Conservation (phyloP, 257 asterid genomes). For the Lantana camara region DNA sequence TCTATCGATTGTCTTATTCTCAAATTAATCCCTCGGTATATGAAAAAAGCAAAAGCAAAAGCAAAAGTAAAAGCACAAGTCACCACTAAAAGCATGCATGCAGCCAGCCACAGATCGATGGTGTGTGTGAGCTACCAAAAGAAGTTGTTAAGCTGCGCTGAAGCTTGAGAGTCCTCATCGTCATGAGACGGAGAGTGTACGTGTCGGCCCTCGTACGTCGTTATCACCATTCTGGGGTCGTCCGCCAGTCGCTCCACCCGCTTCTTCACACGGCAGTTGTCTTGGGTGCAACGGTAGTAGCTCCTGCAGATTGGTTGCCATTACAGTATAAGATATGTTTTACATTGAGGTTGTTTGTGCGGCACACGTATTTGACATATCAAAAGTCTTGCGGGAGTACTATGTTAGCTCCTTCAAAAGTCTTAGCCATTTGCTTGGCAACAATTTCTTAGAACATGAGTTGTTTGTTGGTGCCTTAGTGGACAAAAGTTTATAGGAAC, state of each 20-base stretch:
- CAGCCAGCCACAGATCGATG: slow-evolving; percentile 3
- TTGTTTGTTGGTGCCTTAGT: background rate
- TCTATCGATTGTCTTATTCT: slow-evolving; percentile 18
- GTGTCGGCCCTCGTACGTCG: slow-evolving; percentile 93
- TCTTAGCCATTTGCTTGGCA: background rate
- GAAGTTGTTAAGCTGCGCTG: slow-evolving; percentile 56
- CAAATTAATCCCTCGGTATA: background rate
- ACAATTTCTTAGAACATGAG: background rate
- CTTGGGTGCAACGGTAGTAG: slow-evolving; percentile 90
- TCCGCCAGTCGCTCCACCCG: slow-evolving; percentile 87
- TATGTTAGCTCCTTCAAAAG: background rate
- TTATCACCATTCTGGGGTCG: slow-evolving; percentile 96
- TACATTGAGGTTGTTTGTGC: no score
- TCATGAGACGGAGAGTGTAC: slow-evolving; percentile 83
- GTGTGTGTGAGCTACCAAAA: slow-evolving; percentile 54
- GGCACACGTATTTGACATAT: background rate
- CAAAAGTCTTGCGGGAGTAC: background rate
- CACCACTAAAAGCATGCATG: background rate
- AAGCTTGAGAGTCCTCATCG: slow-evolving; percentile 61
- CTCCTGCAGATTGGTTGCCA: slow-evolving; percentile 53
- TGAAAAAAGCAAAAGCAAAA: no score
- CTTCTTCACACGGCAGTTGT: slow-evolving; percentile 85
- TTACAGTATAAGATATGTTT: no score
- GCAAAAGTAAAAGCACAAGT: background rate
- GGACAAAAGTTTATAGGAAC: no score